phyloP scores from a whole-genome alignment of 495 filamentous ascomycete species.

The Penicillium pancosmium region DNA sequence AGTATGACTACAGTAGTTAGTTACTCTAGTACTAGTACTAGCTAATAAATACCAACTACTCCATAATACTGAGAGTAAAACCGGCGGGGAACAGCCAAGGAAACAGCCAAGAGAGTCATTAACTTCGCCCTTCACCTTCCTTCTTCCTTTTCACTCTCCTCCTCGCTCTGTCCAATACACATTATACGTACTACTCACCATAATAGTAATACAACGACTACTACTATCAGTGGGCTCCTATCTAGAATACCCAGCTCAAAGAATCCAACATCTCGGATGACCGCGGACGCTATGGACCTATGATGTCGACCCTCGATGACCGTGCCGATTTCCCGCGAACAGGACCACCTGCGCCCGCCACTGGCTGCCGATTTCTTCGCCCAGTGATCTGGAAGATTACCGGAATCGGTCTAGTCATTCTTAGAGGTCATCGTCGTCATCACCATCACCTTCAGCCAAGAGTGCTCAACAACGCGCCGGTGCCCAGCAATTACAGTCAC shows the following conservation, averaged over 20 bases:
- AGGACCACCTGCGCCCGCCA: constrained; percentile 9
- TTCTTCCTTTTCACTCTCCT: too few relatives aligned
- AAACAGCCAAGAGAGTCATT: too few relatives aligned
- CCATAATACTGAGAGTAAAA: too few relatives aligned
- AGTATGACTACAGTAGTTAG: too few relatives aligned
- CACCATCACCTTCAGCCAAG: constrained; percentile 13
- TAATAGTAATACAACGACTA: too few relatives aligned
- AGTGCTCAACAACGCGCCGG: background rate
- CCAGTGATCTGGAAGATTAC: constrained; percentile 30
- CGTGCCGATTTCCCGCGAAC: constrained; percentile 30
- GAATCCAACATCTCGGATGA: constrained; percentile 15
- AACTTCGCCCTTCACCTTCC: too few relatives aligned
- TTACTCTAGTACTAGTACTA: too few relatives aligned
- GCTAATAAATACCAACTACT: too few relatives aligned
- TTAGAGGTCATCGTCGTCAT: constrained; percentile 7
- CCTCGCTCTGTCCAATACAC: too few relatives aligned
- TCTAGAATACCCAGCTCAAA: background rate
- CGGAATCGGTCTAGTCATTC: constrained; percentile 13
- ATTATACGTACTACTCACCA: too few relatives aligned
- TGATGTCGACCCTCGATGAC: constrained; percentile 19
- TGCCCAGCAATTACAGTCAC: background rate
- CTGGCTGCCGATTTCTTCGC: constrained; percentile 11
- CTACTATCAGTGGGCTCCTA: background rate
- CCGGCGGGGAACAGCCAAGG: too few relatives aligned
- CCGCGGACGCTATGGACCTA: constrained; percentile 16